Conservation (phyloP, 108 stramenopile species). For the Conticribra guillardii region DNA sequence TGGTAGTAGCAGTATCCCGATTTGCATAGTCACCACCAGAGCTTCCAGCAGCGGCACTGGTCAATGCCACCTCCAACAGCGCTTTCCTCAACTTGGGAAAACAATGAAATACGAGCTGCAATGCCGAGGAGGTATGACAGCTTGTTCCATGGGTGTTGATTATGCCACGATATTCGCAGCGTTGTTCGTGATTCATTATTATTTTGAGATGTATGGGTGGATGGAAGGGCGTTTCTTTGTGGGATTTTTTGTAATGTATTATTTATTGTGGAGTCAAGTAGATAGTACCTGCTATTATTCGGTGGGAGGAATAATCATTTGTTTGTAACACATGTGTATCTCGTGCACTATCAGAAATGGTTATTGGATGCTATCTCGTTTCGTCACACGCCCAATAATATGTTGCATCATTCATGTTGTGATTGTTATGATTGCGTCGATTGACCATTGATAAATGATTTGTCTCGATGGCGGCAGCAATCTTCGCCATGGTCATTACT, state of each 20-base stretch:
- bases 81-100: neutral
- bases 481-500: too few relatives aligned
- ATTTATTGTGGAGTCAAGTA: too few relatives aligned
- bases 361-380: too few relatives aligned
- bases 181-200: neutral
- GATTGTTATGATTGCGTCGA: too few relatives aligned
- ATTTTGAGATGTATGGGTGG: neutral
- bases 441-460: too few relatives aligned
- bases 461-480: too few relatives aligned
- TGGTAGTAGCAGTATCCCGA: neutral
- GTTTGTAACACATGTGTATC: too few relatives aligned
- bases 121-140: constrained; percentile 33
- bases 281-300: too few relatives aligned
- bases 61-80: neutral
- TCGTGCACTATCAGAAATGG: too few relatives aligned
- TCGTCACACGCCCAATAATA: too few relatives aligned
- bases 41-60: neutral
- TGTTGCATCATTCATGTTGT: too few relatives aligned
- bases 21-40: neutral
- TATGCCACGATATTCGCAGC: constrained; percentile 10
- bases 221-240: neutral
- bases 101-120: constrained; percentile 29
- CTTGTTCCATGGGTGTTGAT: constrained; percentile 16
- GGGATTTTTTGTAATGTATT: neutral
- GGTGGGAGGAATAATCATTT: too few relatives aligned